Percentiles rank a stretch among this genome's conserved stretches.
Evolutionary conservation across 1,284 basidiomycete species (phyloP).

Genomic region (Boletus semigastroideus): DNA sequence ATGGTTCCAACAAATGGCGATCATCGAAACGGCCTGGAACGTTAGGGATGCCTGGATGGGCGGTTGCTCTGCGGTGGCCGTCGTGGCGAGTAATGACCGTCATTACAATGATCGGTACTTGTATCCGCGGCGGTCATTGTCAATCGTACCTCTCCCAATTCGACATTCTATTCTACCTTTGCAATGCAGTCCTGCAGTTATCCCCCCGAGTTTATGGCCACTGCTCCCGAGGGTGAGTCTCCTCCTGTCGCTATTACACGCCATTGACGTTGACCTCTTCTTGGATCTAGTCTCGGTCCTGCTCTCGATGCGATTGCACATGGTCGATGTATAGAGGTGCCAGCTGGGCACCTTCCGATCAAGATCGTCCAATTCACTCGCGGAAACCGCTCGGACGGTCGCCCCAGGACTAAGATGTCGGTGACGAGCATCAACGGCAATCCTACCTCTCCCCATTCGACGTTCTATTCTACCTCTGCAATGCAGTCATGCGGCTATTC

Average conservation of each 20-base stretch:
- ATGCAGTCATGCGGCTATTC: too few relatives aligned
- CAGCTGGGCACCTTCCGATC: slow-evolving; percentile 19
- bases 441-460: too few relatives aligned
- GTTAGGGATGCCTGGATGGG: too few relatives aligned
- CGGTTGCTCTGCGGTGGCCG: too few relatives aligned
- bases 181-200: slow-evolving; percentile 5
- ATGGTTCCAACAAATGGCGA: too few relatives aligned
- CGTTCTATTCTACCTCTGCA: too few relatives aligned
- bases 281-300: not conserved
- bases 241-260: not conserved
- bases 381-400: slow-evolving; percentile 5
- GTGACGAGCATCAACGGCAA: too few relatives aligned
- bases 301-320: slow-evolving; percentile 3
- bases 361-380: slow-evolving; percentile 15
- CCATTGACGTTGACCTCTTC: not conserved
- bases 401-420: too few relatives aligned
- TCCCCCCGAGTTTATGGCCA: slow-evolving; percentile 14
- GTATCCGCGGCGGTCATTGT: too few relatives aligned
- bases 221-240: slow-evolving; percentile 4
- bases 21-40: too few relatives aligned
- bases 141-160: not conserved
- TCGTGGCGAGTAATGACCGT: too few relatives aligned
- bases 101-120: too few relatives aligned
- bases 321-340: slow-evolving; percentile 6
- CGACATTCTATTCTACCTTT: not conserved